Evolutionary conservation across 345 rosid species (phyloP).

Genomic region (Salix caprea): DNA sequence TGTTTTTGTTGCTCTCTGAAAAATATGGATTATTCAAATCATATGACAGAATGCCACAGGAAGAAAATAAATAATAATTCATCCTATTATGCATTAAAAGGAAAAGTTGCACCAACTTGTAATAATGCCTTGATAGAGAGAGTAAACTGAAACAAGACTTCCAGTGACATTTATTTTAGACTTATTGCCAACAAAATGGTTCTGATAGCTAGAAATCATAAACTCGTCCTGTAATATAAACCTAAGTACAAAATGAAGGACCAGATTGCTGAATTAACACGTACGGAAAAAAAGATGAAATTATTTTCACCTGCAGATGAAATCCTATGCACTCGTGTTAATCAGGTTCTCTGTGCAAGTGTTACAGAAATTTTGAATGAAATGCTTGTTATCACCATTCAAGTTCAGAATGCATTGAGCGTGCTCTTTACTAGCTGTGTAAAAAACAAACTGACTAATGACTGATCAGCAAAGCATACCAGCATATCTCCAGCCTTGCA

Average conservation of each 20-base stretch:
- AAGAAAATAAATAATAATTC: neutral
- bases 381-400: neutral
- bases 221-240: neutral
- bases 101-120: neutral
- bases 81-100: neutral
- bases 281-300: neutral
- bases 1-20: conserved; percentile 69
- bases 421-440: neutral
- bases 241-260: neutral
- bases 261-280: neutral
- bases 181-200: neutral
- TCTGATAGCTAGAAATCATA: neutral
- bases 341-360: neutral
- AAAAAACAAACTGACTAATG: neutral
- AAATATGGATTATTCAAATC: conserved; percentile 3
- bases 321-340: neutral
- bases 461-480: conserved; percentile 37
- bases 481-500: conserved; percentile 95
- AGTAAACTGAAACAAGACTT: neutral
- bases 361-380: neutral
- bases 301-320: neutral
- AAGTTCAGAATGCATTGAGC: neutral
- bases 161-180: neutral
- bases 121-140: neutral
- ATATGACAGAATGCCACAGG: neutral